phyloP scores from a whole-genome alignment of 768 basidiomycete species.

The Dacryopinax primogenitus region DNA sequence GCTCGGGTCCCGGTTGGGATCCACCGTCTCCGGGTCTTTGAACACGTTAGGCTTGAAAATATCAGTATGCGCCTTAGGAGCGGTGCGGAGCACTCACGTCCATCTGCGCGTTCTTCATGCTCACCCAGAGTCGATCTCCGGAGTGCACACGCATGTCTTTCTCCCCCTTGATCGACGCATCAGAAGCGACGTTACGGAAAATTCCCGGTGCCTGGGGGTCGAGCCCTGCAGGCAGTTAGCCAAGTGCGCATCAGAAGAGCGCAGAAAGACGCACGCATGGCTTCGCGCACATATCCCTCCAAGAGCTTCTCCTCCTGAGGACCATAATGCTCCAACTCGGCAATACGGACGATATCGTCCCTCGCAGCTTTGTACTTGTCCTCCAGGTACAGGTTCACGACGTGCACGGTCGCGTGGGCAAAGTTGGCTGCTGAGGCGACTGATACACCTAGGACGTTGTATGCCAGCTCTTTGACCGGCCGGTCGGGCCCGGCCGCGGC shows the following conservation, averaged over 20 bases:
- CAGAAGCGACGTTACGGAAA: conserved; percentile 34
- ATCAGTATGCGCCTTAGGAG: not conserved
- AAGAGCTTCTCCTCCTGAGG: conserved; percentile 28
- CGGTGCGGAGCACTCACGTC: conserved; percentile 25
- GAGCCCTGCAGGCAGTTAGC: conserved; percentile 36
- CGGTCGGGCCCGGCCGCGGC: conserved; percentile 33
- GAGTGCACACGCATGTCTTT: not conserved
- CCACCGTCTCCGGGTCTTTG: conserved; percentile 3
- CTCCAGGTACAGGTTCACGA: conserved; percentile 51
- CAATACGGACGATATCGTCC: conserved; percentile 24
- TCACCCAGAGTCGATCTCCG: conserved; percentile 21
- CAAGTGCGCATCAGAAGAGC: conserved; percentile 11
- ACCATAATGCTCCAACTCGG: conserved; percentile 23
- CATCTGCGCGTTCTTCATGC: conserved; percentile 32
- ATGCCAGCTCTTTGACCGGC: conserved; percentile 49
- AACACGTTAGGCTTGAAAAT: not conserved
- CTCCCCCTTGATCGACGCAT: conserved; percentile 9
- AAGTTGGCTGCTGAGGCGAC: conserved; percentile 56
- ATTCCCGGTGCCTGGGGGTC: conserved; percentile 62
- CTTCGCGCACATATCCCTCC: conserved; percentile 51
- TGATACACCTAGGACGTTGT: conserved; percentile 58
- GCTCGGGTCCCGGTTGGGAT: not conserved
- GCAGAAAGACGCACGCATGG: conserved; percentile 42
- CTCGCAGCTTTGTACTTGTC: conserved; percentile 24
- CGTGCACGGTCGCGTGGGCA: conserved; percentile 52